Conservation (phyloP, 495 filamentous ascomycete genomes). For the Trichoderma gamsii region DNA sequence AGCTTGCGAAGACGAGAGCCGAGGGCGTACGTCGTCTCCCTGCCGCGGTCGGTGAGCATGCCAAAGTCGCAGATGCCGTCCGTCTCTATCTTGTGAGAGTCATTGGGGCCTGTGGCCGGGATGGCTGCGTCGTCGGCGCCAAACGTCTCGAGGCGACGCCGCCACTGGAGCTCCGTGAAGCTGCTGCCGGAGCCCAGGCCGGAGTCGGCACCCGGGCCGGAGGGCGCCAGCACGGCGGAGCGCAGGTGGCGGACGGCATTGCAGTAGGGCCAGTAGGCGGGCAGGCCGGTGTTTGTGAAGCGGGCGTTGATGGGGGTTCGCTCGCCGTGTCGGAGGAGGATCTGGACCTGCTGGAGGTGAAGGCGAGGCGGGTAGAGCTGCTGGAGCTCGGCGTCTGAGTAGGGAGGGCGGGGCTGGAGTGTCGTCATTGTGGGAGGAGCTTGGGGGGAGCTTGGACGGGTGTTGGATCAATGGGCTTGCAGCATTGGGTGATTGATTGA, state of each 20-base stretch:
- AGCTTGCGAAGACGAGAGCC: conserved; percentile 73
- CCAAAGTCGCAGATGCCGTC: conserved; percentile 79
- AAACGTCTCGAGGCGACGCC: conserved; percentile 73
- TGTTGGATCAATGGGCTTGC: neutral
- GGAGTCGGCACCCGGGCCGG: neutral
- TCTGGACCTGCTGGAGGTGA: conserved; percentile 81
- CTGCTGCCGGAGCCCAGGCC: neutral
- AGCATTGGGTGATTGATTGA: neutral
- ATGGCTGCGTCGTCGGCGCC: conserved; percentile 64
- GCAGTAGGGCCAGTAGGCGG: conserved; percentile 90
- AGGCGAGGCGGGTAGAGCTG: conserved; percentile 73
- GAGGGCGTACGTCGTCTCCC: conserved; percentile 75
- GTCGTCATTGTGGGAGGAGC: conserved; percentile 59
- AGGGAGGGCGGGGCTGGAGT: conserved; percentile 65
- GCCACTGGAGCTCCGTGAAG: conserved; percentile 70
- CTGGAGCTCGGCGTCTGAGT: conserved; percentile 72
- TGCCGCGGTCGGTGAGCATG: conserved; percentile 80
- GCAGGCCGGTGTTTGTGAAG: conserved; percentile 83
- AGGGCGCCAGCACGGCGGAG: conserved; percentile 55
- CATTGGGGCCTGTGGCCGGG: conserved; percentile 54
- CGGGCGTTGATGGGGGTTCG: conserved; percentile 78
- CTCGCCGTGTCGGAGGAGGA: conserved; percentile 89
- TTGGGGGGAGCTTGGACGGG: neutral
- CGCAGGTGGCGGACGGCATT: conserved; percentile 63
- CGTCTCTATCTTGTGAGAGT: too few species aligned